Evolutionary conservation across 1,139 yeast species (phyloP).

Genomic region (Geotrichum aggregatum): DNA sequence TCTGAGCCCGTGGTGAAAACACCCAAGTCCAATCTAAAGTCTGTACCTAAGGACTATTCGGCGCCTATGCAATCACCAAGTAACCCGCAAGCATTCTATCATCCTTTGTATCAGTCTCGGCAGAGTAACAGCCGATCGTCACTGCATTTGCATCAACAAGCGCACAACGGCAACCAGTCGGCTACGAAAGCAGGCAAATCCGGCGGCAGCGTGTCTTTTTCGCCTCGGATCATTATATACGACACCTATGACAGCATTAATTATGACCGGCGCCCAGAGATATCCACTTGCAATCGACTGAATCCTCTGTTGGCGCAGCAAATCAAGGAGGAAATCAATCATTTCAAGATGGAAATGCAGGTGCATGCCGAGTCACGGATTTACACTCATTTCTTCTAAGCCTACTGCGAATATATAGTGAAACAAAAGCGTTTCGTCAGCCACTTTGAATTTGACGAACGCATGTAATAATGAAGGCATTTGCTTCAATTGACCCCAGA

Average conservation of each 20-base stretch:
- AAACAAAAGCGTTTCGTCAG: no score
- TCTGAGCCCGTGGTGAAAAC: slow-evolving; percentile 11
- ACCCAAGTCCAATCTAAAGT: slow-evolving; percentile 10
- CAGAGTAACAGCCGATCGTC: slow-evolving; percentile 18
- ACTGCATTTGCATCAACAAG: background rate
- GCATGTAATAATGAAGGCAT: no score
- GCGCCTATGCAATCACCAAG: background rate
- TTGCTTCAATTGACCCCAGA: no score
- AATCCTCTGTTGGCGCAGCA: slow-evolving; percentile 86
- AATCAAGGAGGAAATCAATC: slow-evolving; percentile 81
- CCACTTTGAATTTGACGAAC: no score
- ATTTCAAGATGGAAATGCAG: slow-evolving; percentile 64
- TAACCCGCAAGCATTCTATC: slow-evolving; percentile 7
- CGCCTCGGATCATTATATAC: slow-evolving; percentile 77
- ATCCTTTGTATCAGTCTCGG: slow-evolving; percentile 28
- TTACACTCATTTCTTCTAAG: slow-evolving; percentile 76
- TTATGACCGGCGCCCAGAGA: slow-evolving; percentile 90
- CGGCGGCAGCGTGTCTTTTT: slow-evolving; percentile 51
- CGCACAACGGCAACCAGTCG: slow-evolving; percentile 18
- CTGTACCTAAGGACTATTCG: slow-evolving; percentile 10
- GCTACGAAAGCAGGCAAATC: slow-evolving; percentile 21
- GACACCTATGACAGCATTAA: slow-evolving; percentile 82
- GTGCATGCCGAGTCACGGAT: slow-evolving; percentile 73
- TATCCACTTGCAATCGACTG: slow-evolving; percentile 87
- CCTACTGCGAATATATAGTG: no score